phyloP scores from a whole-genome alignment of 1,139 yeast species.

The Pneumocystis sp. region DNA sequence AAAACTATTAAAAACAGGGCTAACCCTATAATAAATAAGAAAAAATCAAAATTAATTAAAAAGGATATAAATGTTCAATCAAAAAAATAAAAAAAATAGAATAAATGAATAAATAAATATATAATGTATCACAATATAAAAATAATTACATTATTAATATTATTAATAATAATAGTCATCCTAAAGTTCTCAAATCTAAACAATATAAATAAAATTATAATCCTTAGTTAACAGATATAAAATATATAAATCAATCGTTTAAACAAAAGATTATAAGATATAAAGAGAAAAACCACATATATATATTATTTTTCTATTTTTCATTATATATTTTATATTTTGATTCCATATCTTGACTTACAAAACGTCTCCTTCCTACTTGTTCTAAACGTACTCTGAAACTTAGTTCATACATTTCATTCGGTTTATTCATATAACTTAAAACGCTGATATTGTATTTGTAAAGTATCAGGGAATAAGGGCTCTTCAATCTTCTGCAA shows the following conservation, averaged over 20 bases:
- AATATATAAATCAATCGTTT: neutral
- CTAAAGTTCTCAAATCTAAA: neutral
- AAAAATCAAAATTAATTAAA: neutral
- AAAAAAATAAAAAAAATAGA: too few relatives aligned
- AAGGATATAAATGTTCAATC: too few relatives aligned
- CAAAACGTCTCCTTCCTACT: neutral
- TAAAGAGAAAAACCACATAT: neutral
- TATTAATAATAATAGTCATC: neutral
- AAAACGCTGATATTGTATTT: neutral
- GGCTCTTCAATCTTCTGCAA: neutral
- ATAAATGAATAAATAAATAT: too few relatives aligned
- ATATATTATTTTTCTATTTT: neutral
- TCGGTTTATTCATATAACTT: neutral
- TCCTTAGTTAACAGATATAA: neutral
- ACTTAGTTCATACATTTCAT: neutral
- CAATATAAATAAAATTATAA: neutral
- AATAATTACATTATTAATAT: neutral
- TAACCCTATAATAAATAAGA: neutral
- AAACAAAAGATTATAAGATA: neutral
- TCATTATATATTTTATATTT: neutral
- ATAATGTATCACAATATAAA: neutral
- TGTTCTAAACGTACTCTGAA: neutral
- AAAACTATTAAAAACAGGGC: neutral
- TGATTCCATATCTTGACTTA: neutral
- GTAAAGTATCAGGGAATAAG: neutral